A percentile compares a stretch with the other conserved stretches of the same genome.
These are phyloP conservation scores for Pascua sp. DNA, from an alignment of 1,284 basidiomycete species.

Conservation along the genomic window DNA sequence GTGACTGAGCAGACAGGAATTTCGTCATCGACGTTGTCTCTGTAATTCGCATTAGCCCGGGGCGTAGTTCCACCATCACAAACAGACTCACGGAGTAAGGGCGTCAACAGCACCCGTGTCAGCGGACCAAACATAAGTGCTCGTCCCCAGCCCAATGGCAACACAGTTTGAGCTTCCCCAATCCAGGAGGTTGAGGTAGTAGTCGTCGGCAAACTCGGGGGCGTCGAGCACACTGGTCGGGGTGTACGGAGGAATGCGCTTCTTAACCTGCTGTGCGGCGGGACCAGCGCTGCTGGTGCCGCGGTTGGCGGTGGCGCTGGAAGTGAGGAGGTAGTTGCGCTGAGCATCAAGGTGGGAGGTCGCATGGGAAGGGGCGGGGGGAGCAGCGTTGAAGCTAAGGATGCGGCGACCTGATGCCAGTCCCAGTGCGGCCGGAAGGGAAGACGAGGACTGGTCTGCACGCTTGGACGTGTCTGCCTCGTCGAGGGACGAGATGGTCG, in stretches of 20 bases:
- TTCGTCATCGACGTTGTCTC: constrained; percentile 46
- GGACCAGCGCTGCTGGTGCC: constrained; percentile 20
- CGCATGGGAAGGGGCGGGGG: constrained; percentile 40
- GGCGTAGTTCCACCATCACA: constrained; percentile 7
- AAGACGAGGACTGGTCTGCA: constrained; percentile 25
- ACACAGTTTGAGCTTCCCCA: constrained; percentile 86
- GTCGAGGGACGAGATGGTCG: constrained; percentile 31
- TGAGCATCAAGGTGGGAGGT: constrained; percentile 45
- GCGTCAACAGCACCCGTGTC: constrained; percentile 78
- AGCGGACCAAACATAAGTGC: constrained; percentile 89
- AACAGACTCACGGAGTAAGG: constrained; percentile 53
- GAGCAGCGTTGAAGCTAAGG: constrained; percentile 45
- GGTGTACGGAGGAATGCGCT: constrained; percentile 55
- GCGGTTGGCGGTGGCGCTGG: constrained; percentile 27
- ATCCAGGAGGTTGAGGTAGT: constrained; percentile 89
- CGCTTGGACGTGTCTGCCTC: constrained; percentile 25
- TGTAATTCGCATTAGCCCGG: not conserved
- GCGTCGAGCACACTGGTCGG: constrained; percentile 92
- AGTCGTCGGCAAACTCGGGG: constrained; percentile 91
- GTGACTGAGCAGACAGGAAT: constrained; percentile 71
- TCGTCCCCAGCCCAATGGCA: constrained; percentile 77
- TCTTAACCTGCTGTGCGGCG: constrained; percentile 23
- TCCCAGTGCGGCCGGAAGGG: constrained; percentile 32
- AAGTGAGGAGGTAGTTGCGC: constrained; percentile 41
- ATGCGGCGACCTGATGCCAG: constrained; percentile 37